Conservation (phyloP, 768 basidiomycete species). For the Tulasnella sp. region DNA sequence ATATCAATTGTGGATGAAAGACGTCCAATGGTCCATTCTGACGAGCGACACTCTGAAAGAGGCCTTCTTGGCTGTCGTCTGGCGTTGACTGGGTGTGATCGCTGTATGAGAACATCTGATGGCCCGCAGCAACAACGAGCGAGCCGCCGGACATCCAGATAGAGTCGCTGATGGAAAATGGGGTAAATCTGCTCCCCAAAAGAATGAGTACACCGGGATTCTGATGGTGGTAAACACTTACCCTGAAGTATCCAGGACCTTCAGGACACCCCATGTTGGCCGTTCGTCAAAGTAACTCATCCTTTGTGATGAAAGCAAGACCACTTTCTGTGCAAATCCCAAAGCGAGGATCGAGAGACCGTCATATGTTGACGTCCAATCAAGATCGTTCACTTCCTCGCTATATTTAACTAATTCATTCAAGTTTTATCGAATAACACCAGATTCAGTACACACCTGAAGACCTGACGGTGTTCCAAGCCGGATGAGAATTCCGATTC, state of each 20-base stretch:
- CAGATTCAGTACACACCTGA: slow-evolving; percentile 48
- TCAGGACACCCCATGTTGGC: slow-evolving; percentile 66
- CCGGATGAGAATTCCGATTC: slow-evolving; percentile 90
- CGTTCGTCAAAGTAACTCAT: slow-evolving; percentile 83
- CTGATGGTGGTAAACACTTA: slow-evolving; percentile 28
- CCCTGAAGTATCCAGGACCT: slow-evolving; percentile 58
- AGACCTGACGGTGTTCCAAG: slow-evolving; percentile 58
- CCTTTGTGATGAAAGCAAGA: slow-evolving; percentile 85
- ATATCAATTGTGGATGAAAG: slow-evolving; percentile 85
- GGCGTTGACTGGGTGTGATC: slow-evolving; percentile 27
- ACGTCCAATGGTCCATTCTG: slow-evolving; percentile 80
- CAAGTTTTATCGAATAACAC: too few species aligned
- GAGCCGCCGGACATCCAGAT: slow-evolving; percentile 83
- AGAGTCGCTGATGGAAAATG: slow-evolving; percentile 74
- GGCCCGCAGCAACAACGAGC: slow-evolving; percentile 69
- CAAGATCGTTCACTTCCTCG: slow-evolving; percentile 54
- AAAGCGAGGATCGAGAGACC: slow-evolving; percentile 85
- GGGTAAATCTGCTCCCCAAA: slow-evolving; percentile 53
- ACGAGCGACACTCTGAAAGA: slow-evolving; percentile 74
- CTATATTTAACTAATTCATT: slow-evolving; percentile 14
- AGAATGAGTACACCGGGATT: background rate
- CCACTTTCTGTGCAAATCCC: slow-evolving; percentile 66
- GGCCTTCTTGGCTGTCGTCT: slow-evolving; percentile 32
- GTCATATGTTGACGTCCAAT: slow-evolving; percentile 82
- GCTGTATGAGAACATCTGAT: slow-evolving; percentile 73